Evolutionary conservation across 1,284 basidiomycete genomes (phyloP).

Genomic region (Sporisorium scitamineum): DNA sequence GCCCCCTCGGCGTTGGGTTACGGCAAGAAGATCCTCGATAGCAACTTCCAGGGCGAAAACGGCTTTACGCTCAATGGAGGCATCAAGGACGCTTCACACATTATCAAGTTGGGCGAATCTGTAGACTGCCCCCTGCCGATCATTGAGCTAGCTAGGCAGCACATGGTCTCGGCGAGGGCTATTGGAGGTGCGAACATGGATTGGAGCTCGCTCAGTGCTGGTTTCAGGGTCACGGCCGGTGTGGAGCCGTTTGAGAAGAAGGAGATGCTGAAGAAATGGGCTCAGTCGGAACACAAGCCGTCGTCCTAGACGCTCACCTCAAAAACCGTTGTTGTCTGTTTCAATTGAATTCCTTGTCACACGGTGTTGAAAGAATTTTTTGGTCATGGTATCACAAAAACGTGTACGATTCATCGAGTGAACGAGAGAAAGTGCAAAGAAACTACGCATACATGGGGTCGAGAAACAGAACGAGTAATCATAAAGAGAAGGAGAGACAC

Average conservation of each 20-base stretch:
- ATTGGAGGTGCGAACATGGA: slow-evolving; percentile 76
- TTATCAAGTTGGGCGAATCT: slow-evolving; percentile 72
- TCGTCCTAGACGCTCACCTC: neutral
- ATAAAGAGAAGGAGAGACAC: neutral
- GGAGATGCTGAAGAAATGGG: slow-evolving; percentile 53
- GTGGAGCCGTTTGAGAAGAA: slow-evolving; percentile 74
- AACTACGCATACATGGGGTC: slow-evolving; percentile 22
- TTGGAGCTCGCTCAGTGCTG: slow-evolving; percentile 80
- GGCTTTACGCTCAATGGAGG: slow-evolving; percentile 91
- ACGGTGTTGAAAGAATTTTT: neutral
- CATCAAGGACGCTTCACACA: slow-evolving; percentile 78
- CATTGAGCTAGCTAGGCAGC: slow-evolving; percentile 47
- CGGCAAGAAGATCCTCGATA: slow-evolving; percentile 73
- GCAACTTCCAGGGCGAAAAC: slow-evolving; percentile 80
- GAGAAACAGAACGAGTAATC: no score
- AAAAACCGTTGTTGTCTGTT: neutral
- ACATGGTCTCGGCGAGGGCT: slow-evolving; percentile 71
- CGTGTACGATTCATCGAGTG: neutral
- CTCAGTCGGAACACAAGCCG: slow-evolving; percentile 15
- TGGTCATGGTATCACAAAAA: neutral
- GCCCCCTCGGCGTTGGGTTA: slow-evolving; percentile 60
- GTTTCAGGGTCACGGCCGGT: slow-evolving; percentile 78
- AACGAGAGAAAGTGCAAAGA: slow-evolving; percentile 3
- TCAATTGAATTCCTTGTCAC: neutral
- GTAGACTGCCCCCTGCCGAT: slow-evolving; percentile 83